Evolutionary conservation across 2,329 filamentous ascomycete genomes (phyloP).

Genomic region (Fusarium subtropicale): DNA sequence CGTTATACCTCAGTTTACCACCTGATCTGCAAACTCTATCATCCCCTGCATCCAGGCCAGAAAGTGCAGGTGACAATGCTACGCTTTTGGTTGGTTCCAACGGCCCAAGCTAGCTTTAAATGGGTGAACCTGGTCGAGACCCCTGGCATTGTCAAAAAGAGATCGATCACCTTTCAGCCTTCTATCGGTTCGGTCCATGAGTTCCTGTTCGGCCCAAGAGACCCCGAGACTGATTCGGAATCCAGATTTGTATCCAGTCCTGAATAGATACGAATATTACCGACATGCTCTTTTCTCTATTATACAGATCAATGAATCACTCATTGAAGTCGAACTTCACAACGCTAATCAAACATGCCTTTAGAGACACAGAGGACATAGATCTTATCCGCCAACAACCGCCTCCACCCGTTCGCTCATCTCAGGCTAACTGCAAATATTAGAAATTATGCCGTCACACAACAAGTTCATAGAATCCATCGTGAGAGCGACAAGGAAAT

Average conservation of each 20-base stretch:
- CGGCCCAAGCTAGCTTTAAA: conserved; percentile 22
- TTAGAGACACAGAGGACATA: not conserved
- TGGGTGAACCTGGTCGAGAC: conserved; percentile 16
- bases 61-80: conserved; percentile 13
- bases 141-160: conserved; percentile 12
- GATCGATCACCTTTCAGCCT: conserved; percentile 6
- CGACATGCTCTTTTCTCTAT: not conserved
- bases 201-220: conserved; percentile 23
- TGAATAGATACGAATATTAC: not conserved
- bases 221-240: conserved; percentile 21
- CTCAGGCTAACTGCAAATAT: not conserved
- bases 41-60: not conserved
- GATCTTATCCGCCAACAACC: conserved; percentile 34
- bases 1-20: not conserved
- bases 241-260: not conserved
- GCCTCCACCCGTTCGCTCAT: conserved; percentile 33
- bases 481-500: conserved; percentile 10
- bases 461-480: conserved; percentile 7
- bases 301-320: not conserved
- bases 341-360: not conserved
- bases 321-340: not conserved
- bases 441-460: conserved; percentile 26
- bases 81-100: conserved; percentile 32
- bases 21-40: not conserved
- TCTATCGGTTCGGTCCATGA: conserved; percentile 26